Evolutionary conservation across 2,329 filamentous ascomycete genomes (phyloP).

Genomic region (Orbilia quercus): DNA sequence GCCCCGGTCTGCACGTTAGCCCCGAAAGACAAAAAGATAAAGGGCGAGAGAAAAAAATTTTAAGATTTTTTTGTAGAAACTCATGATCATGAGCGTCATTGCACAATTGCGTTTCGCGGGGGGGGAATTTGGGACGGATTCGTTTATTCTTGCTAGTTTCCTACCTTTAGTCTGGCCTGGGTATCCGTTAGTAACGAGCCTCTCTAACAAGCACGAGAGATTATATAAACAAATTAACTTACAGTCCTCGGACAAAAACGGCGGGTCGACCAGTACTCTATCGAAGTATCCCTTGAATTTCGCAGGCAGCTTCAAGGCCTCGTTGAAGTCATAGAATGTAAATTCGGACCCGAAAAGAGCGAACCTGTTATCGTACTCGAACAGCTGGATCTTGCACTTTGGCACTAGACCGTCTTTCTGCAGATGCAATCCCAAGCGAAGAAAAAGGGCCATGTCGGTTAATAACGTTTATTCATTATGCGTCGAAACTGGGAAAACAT

Average conservation of each 20-base stretch:
- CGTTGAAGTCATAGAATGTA: slow-evolving; percentile 77
- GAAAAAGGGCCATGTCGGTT: slow-evolving; percentile 9
- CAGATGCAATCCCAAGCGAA: neutral
- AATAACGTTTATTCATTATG: slow-evolving; percentile 1
- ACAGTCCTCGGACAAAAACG: slow-evolving; percentile 82
- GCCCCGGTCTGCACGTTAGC: slow-evolving; percentile 55
- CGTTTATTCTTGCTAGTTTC: neutral
- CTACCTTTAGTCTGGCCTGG: slow-evolving; percentile 54
- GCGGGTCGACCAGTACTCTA: slow-evolving; percentile 79
- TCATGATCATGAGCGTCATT: slow-evolving; percentile 32
- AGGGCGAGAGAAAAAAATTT: too few relatives aligned
- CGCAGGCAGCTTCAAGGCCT: slow-evolving; percentile 69
- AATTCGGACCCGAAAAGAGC: slow-evolving; percentile 76
- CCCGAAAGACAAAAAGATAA: neutral
- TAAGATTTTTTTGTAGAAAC: too few relatives aligned
- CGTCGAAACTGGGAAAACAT: neutral
- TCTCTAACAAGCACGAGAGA: too few relatives aligned
- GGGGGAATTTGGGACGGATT: slow-evolving; percentile 11
- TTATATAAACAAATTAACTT: slow-evolving; percentile 75
- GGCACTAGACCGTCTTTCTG: slow-evolving; percentile 53
- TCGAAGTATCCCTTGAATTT: slow-evolving; percentile 68
- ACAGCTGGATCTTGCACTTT: slow-evolving; percentile 72
- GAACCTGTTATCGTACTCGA: slow-evolving; percentile 81
- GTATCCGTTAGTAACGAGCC: too few relatives aligned
- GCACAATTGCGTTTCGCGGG: slow-evolving; percentile 8